Evolutionary conservation across 208 protist species (phyloP).

Genomic region (Crithidia fasciculata): DNA sequence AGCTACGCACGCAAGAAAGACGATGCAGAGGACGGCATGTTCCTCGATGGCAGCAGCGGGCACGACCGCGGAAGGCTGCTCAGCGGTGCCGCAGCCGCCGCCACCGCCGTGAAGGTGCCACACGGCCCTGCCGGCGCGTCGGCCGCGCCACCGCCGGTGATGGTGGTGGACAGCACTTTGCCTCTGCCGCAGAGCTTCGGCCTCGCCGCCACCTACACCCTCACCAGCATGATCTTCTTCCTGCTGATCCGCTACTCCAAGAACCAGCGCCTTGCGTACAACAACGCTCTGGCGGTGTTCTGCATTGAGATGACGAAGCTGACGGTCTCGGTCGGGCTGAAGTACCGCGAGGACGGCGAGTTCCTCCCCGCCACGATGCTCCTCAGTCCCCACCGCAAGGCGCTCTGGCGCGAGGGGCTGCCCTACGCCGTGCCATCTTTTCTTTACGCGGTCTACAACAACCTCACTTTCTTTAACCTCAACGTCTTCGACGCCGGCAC

Average conservation of each 20-base stretch:
- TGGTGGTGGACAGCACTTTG: conserved; percentile 22
- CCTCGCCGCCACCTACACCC: conserved; percentile 52
- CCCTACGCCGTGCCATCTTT: conserved; percentile 57
- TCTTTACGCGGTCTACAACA: conserved; percentile 88
- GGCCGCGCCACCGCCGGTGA: neutral
- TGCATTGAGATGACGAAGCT: conserved; percentile 58
- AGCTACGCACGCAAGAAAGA: conserved; percentile 12
- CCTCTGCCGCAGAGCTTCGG: conserved; percentile 34
- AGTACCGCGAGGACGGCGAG: conserved; percentile 52
- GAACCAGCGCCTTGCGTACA: conserved; percentile 34
- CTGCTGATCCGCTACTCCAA: conserved; percentile 61
- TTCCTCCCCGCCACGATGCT: conserved; percentile 39
- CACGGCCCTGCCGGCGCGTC: neutral
- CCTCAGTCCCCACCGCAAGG: conserved; percentile 17
- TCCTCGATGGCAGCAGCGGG: neutral
- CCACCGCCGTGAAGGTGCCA: conserved; percentile 2
- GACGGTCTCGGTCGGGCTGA: conserved; percentile 43
- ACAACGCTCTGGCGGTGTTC: conserved; percentile 52
- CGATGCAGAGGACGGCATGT: neutral
- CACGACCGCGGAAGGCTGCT: neutral
- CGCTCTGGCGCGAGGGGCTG: conserved; percentile 50
- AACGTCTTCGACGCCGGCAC: conserved; percentile 62
- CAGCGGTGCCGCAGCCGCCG: neutral
- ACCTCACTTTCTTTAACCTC: conserved; percentile 80
- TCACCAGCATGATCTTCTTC: conserved; percentile 52